Evolutionary conservation across 129 eudicot genomes (phyloP).

Genomic region (Pseudognaphalium luteoalbum): DNA sequence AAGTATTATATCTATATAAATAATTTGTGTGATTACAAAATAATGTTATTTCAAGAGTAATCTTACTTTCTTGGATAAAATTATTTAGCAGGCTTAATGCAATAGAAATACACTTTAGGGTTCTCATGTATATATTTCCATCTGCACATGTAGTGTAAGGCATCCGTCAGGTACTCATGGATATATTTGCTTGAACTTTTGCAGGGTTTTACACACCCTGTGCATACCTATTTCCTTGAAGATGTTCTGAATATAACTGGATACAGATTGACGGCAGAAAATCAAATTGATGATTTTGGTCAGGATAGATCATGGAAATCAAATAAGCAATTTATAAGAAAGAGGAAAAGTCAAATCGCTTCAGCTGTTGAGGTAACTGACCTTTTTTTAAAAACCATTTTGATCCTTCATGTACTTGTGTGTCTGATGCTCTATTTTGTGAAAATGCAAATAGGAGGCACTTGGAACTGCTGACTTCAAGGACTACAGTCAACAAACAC

Average conservation of each 20-base stretch:
- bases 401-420: constrained; percentile 5
- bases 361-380: constrained; percentile 80
- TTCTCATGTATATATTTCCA: neutral
- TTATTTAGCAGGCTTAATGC: constrained; percentile 11
- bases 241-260: constrained; percentile 71
- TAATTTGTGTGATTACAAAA: neutral
- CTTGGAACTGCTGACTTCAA: constrained; percentile 67
- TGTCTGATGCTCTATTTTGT: constrained; percentile 15
- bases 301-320: constrained; percentile 64
- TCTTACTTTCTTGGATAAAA: neutral
- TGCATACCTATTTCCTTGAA: constrained; percentile 77
- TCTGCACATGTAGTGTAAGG: neutral
- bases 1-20: no score
- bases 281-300: constrained; percentile 96
- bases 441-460: constrained; percentile 55
- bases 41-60: neutral
- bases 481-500: constrained; percentile 59
- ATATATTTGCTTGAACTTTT: constrained; percentile 1
- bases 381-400: neutral
- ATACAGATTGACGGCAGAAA: constrained; percentile 71
- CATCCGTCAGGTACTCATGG: neutral
- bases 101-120: neutral
- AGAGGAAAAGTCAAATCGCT: constrained; percentile 93
- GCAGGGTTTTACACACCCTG: constrained; percentile 95
- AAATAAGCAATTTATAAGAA: constrained; percentile 77